A percentile compares a stretch with the other conserved stretches of the same genome.
These are phyloP conservation scores for Tetrahymena malaccensis DNA, from an alignment of 73 alveolate genomes.

Conservation along the genomic window DNA sequence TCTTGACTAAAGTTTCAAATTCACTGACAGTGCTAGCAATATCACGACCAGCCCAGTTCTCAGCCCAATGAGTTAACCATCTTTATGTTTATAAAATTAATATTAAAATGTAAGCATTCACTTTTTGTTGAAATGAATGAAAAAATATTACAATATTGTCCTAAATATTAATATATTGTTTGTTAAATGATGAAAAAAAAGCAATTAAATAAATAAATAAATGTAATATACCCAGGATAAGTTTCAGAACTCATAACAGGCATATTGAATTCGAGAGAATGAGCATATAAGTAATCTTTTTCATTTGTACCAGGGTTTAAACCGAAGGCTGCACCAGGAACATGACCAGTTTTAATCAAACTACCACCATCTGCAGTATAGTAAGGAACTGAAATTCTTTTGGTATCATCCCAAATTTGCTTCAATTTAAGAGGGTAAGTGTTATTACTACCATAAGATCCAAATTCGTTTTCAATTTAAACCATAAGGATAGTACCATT, in stretches of 20 bases:
- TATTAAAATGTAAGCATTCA: not conserved
- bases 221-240: not conserved
- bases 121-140: not conserved
- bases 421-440: not conserved
- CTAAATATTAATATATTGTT: no score
- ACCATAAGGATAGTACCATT: not conserved
- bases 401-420: not conserved
- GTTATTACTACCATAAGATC: not conserved
- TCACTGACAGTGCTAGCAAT: not conserved
- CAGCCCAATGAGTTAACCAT: not conserved
- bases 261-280: not conserved
- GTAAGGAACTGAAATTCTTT: not conserved
- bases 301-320: not conserved
- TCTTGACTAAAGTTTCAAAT: not conserved
- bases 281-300: not conserved
- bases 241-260: not conserved
- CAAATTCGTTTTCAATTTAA: not conserved
- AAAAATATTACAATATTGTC: no score
- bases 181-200: no score
- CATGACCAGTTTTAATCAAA: not conserved
- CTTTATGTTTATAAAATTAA: not conserved
- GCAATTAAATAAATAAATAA: no score
- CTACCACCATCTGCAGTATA: not conserved
- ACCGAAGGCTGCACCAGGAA: not conserved
- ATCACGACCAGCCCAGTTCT: not conserved